phyloP scores from a whole-genome alignment of 2,329 filamentous ascomycete species.

The Sordariomycetes sp. region DNA sequence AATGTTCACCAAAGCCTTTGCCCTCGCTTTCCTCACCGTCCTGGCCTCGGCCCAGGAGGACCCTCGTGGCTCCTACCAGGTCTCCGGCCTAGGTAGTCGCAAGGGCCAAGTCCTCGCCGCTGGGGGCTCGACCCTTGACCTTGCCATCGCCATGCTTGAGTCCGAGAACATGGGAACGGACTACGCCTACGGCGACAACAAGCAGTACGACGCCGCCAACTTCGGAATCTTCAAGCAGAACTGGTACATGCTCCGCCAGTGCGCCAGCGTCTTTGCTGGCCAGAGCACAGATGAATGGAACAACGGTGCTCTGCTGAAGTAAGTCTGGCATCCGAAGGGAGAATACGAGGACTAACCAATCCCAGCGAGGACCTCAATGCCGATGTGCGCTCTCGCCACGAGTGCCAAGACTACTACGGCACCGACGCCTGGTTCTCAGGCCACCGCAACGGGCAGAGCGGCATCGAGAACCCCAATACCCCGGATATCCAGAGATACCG shows the following conservation, averaged over 20 bases:
- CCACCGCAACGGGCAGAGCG: constrained; percentile 8
- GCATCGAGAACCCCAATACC: constrained; percentile 9
- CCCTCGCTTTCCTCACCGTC: neutral
- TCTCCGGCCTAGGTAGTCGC: constrained; percentile 12
- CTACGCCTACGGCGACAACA: constrained; percentile 16
- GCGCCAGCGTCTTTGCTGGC: constrained; percentile 13
- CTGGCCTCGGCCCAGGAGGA: constrained; percentile 2
- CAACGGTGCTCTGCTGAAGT: constrained; percentile 18
- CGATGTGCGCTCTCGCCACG: constrained; percentile 7
- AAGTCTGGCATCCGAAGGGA: constrained; percentile 4
- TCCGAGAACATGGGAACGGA: constrained; percentile 14
- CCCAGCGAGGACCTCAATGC: constrained; percentile 7
- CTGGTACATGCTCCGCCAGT: constrained; percentile 17
- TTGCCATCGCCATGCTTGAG: constrained; percentile 21
- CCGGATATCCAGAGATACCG: constrained; percentile 6
- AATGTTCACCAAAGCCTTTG: no score
- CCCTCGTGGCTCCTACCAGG: constrained; percentile 8
- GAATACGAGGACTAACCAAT: neutral
- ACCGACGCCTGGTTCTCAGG: constrained; percentile 8
- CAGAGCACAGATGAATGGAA: constrained; percentile 11
- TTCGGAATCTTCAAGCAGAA: constrained; percentile 22
- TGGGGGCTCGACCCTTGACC: constrained; percentile 17
- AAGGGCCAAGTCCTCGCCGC: constrained; percentile 14
- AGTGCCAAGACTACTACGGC: constrained; percentile 9
- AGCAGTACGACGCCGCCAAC: constrained; percentile 16